Evolutionary conservation across 305 asterid genomes (phyloP).

Genomic region (Andrographis paniculata): DNA sequence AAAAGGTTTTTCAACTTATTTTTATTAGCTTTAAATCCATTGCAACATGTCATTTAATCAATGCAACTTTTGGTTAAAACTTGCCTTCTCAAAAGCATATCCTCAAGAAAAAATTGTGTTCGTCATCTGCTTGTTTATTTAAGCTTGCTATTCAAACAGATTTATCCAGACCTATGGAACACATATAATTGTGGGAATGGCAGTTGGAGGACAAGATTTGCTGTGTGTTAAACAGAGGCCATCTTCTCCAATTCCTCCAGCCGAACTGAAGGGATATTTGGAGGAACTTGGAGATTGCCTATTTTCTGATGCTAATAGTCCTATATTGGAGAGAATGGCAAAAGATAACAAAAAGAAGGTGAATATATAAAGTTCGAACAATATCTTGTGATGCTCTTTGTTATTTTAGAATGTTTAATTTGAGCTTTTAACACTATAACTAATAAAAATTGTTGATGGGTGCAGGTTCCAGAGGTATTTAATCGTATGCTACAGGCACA

Average conservation of each 20-base stretch:
- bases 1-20: not conserved
- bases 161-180: conserved; percentile 93
- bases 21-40: too few relatives aligned
- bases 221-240: conserved; percentile 88
- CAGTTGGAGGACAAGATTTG: conserved; percentile 94
- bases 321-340: conserved; percentile 56
- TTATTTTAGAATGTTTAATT: too few relatives aligned
- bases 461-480: conserved; percentile 88
- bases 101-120: too few relatives aligned
- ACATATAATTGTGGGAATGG: conserved; percentile 90
- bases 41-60: too few relatives aligned
- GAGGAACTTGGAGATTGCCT: conserved; percentile 95
- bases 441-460: too few relatives aligned
- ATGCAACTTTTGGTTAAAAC: too few relatives aligned
- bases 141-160: conserved; percentile 29
- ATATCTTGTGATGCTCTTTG: too few relatives aligned
- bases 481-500: conserved; percentile 85
- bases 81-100: too few relatives aligned
- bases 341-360: conserved; percentile 64
- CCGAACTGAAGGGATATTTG: conserved; percentile 84
- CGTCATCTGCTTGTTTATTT: too few relatives aligned
- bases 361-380: too few relatives aligned
- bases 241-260: conserved; percentile 78
- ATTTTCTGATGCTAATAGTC: conserved; percentile 72
- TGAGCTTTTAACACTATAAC: too few relatives aligned